phyloP scores from a whole-genome alignment of 306 rosid genomes.

The Rosa lucieae region DNA sequence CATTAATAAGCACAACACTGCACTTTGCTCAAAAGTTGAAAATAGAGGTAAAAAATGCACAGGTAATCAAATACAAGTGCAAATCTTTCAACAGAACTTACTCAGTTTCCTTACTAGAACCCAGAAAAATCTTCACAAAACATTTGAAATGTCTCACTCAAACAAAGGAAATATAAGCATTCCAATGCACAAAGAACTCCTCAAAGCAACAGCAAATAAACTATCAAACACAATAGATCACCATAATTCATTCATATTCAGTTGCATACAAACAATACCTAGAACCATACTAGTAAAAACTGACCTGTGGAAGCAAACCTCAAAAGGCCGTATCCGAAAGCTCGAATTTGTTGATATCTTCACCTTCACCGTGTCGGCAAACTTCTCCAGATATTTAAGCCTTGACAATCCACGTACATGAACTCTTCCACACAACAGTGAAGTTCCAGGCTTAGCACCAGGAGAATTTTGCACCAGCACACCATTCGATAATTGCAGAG shows the following conservation, averaged over 20 bases:
- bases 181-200: background rate
- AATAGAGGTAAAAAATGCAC: background rate
- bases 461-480: conserved; percentile 60
- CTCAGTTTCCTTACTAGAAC: background rate
- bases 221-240: background rate
- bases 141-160: too few species aligned
- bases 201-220: background rate
- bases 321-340: conserved; percentile 42
- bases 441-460: conserved; percentile 59
- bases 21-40: background rate
- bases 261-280: background rate
- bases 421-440: conserved; percentile 66
- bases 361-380: conserved; percentile 61
- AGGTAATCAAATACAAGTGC: background rate
- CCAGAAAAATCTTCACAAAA: background rate
- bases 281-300: conserved; percentile 17
- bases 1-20: background rate
- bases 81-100: background rate
- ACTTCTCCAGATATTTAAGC: conserved; percentile 57
- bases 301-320: conserved; percentile 88
- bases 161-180: too few species aligned
- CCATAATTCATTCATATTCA: background rate
- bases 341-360: conserved; percentile 48
- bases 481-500: conserved; percentile 56
- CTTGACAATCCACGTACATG: conserved; percentile 59